phyloP scores from a whole-genome alignment of 2,329 filamentous ascomycete species.

The Sclerotinia sclerotiorum region DNA sequence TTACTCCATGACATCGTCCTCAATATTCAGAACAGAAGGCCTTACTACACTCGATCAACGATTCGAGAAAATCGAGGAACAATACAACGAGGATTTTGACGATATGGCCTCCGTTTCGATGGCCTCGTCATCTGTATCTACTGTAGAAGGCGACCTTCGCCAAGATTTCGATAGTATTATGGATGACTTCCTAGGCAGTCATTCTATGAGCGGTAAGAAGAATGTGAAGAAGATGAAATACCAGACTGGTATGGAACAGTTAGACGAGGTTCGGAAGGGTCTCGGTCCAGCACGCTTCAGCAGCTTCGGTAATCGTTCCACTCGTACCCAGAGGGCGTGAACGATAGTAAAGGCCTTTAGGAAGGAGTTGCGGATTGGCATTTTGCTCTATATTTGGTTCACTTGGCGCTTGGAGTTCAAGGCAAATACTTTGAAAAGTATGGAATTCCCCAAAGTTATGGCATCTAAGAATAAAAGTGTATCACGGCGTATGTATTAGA shows the following conservation, averaged over 20 bases:
- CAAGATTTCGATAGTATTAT: constrained; percentile 85
- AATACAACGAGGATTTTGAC: constrained; percentile 65
- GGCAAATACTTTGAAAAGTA: constrained; percentile 7
- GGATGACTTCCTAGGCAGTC: constrained; percentile 84
- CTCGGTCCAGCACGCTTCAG: constrained; percentile 72
- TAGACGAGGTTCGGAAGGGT: constrained; percentile 83
- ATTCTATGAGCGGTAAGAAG: constrained; percentile 71
- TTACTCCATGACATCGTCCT: constrained; percentile 90
- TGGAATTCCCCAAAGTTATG: constrained; percentile 12
- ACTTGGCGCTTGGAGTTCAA: constrained; percentile 18
- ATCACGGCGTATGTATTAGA: constrained; percentile 6
- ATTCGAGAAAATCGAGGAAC: constrained; percentile 87
- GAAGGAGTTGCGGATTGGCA: neutral
- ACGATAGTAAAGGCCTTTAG: neutral
- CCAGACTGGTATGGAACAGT: constrained; percentile 78
- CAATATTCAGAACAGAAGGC: constrained; percentile 83
- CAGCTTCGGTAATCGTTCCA: constrained; percentile 12
- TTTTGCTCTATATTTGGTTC: neutral
- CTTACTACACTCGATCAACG: constrained; percentile 81
- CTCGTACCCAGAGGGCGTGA: constrained; percentile 34
- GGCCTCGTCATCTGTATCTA: constrained; percentile 65
- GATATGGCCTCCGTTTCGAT: constrained; percentile 62
- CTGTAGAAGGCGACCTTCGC: constrained; percentile 66
- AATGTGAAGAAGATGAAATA: constrained; percentile 77
- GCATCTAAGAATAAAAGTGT: constrained; percentile 2